Base-by-base conservation (phyloP, 306 rosid genomes). In the Psophocarpus tetragonolobus region DNA sequence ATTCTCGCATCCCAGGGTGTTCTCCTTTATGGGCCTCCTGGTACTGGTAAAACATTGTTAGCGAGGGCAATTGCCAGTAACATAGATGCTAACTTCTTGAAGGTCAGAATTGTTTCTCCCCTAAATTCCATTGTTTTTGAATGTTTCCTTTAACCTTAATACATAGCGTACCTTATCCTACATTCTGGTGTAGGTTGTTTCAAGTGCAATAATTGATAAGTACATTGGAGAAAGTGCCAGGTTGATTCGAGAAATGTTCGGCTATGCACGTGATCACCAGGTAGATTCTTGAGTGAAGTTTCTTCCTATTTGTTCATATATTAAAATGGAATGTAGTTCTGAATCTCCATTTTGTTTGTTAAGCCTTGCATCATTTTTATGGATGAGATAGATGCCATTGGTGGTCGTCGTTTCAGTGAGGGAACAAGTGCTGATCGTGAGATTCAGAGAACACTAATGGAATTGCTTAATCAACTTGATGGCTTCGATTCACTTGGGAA, bases 301-400 rank as follows among this genome's bases (percentile, higher is more conserved):
- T 66, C 60, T 79, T 80, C 6, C 10, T 58, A 1, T 30, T 15
- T 35, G 36, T 45, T 54, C 47, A 18, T 69, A 11, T 82, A 30
- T 76, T 17, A 60, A 17, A 60, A 29, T 51, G 13, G 30, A 41
- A 75, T 45, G 33, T 77, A 51, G 42, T 74, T 85, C 56, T 57
- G 9, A 77, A 58, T 26, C 64, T 72, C 73, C 23, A 15, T 61
- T 54, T 63, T 82, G 42, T 75, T 60, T 76, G 57, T 72, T 20
- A 58, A 96, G 98, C 99, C 99, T 39, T 96, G 99, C 90, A 96
- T 96, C 81, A 92, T 96, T 51, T 96, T 96, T 80, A 96, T 96
- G 99, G 99, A 96, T 45, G 99, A 96, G 85, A 96, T 96, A 23
- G 99, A 96, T 84, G 99, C 98, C 84, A 96, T 96, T 80, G 99